Evolutionary conservation across 1,284 basidiomycete species (phyloP).

Genomic region (Ustilago trichophora): DNA sequence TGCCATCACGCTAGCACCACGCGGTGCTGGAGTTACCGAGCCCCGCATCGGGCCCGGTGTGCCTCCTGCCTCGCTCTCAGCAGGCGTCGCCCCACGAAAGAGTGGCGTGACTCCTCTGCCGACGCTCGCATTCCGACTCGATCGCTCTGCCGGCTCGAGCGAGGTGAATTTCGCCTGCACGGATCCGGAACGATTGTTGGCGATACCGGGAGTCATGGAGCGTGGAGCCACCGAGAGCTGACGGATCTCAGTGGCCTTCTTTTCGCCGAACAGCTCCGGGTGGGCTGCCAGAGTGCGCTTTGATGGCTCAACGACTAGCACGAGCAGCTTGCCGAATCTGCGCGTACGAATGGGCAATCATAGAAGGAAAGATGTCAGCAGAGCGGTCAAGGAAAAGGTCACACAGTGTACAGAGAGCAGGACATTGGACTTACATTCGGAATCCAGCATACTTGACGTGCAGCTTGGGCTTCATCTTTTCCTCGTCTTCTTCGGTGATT

Average conservation of each 20-base stretch:
- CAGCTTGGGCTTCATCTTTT: slow-evolving; percentile 49
- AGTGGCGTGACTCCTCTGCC: slow-evolving; percentile 33
- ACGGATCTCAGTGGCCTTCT: slow-evolving; percentile 32
- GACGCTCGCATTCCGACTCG: slow-evolving; percentile 35
- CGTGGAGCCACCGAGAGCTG: slow-evolving; percentile 47
- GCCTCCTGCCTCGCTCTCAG: slow-evolving; percentile 24
- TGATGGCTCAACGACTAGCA: slow-evolving; percentile 54
- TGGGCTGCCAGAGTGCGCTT: slow-evolving; percentile 39
- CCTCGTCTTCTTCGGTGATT: slow-evolving; percentile 47
- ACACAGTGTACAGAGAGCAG: no score
- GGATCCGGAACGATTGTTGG: slow-evolving; percentile 20
- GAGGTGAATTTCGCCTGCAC: slow-evolving; percentile 37
- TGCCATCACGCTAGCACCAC: slow-evolving; percentile 4
- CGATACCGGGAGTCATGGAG: slow-evolving; percentile 18
- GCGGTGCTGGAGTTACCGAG: slow-evolving; percentile 8
- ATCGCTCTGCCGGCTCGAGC: slow-evolving; percentile 27
- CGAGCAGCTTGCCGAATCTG: slow-evolving; percentile 59
- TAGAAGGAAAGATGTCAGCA: neutral
- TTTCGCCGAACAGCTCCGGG: slow-evolving; percentile 48
- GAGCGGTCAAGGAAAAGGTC: no score
- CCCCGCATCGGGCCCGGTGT: slow-evolving; percentile 15
- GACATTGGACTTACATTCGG: slow-evolving; percentile 30
- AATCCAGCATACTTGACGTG: slow-evolving; percentile 49
- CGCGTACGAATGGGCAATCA: neutral
- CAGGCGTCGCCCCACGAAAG: slow-evolving; percentile 43